Evolutionary conservation across 306 rosid species (phyloP).

Genomic region (Prosopis cineraria): DNA sequence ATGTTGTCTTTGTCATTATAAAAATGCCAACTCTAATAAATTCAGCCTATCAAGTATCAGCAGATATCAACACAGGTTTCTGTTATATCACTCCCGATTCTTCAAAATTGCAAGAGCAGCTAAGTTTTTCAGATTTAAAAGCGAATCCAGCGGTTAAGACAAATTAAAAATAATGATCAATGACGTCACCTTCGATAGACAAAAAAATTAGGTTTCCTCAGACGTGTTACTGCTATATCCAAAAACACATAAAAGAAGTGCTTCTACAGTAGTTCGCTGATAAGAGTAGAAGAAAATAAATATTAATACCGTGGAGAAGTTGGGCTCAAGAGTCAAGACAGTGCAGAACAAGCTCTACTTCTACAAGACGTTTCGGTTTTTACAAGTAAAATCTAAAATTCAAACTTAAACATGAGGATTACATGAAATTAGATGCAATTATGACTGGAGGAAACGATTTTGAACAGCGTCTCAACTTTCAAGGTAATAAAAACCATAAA

Average conservation of each 20-base stretch:
- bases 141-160: neutral
- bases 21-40: neutral
- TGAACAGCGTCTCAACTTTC: no score
- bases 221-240: neutral
- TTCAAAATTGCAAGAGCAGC: neutral
- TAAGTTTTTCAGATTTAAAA: constrained; percentile 1
- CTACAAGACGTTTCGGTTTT: no score
- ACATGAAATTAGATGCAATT: neutral
- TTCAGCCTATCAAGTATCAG: neutral
- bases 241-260: neutral
- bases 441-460: neutral
- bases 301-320: neutral
- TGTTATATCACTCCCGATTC: neutral
- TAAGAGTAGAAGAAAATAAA: neutral
- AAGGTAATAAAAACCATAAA: neutral
- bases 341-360: neutral
- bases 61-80: neutral
- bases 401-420: neutral
- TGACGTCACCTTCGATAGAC: neutral
- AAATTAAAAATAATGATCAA: neutral
- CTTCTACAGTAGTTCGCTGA: neutral
- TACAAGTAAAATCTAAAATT: neutral
- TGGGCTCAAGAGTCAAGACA: neutral
- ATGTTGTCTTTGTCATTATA: neutral
- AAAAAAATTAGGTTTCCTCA: neutral